Conservation (phyloP, 208 protist species). For the Wallacemonas collosoma region DNA sequence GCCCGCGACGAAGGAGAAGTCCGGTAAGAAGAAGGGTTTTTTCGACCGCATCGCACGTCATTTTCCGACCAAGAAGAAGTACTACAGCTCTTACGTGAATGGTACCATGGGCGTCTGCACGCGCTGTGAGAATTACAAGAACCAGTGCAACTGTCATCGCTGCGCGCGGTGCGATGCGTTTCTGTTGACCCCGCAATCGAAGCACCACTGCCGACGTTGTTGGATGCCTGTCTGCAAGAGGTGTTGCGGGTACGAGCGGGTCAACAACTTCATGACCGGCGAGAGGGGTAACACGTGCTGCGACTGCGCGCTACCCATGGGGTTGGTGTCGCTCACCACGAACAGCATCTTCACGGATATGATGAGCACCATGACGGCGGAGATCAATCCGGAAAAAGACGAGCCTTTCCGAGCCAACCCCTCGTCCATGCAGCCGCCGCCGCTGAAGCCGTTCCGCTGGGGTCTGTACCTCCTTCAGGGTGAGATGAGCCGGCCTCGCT, state of each 20-base stretch:
- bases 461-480: slow-evolving; percentile 35
- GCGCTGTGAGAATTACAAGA: slow-evolving; percentile 28
- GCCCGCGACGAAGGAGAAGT: neutral
- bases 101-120: slow-evolving; percentile 27
- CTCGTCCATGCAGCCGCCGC: slow-evolving; percentile 1
- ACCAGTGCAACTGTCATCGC: slow-evolving; percentile 41
- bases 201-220: slow-evolving; percentile 47
- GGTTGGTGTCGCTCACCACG: slow-evolving; percentile 23
- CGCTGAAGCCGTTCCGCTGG: slow-evolving; percentile 29
- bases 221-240: slow-evolving; percentile 38
- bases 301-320: slow-evolving; percentile 33
- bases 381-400: slow-evolving; percentile 14
- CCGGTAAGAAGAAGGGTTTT: slow-evolving; percentile 15
- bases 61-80: slow-evolving; percentile 11
- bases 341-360: slow-evolving; percentile 17
- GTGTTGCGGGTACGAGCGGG: slow-evolving; percentile 25
- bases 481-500: slow-evolving; percentile 33
- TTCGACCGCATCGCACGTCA: slow-evolving; percentile 7
- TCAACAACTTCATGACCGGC: slow-evolving; percentile 29
- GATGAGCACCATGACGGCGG: neutral
- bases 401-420: slow-evolving; percentile 5
- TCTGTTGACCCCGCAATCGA: slow-evolving; percentile 29
- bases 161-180: slow-evolving; percentile 33
- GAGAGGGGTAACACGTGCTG: slow-evolving; percentile 25
- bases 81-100: slow-evolving; percentile 34